These are phyloP conservation scores for Mucor racemosus DNA, from an alignment of 371 early-diverging fungal genomes.

Conservation along the genomic window DNA sequence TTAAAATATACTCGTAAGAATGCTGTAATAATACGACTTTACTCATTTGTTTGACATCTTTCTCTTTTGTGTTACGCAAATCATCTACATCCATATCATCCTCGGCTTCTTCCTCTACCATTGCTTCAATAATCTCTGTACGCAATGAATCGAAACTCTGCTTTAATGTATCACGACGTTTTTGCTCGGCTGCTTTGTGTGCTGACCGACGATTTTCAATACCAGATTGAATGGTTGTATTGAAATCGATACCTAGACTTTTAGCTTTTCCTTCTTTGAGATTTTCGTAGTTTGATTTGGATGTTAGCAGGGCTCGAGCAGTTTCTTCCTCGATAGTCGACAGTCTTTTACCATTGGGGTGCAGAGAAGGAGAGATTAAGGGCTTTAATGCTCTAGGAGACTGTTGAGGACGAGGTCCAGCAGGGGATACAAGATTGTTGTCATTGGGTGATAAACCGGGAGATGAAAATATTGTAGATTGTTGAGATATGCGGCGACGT, in stretches of 20 bases:
- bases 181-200: constrained; percentile 94
- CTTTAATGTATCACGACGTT: constrained; percentile 89
- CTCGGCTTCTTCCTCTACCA: constrained; percentile 44
- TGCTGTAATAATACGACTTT: constrained; percentile 54
- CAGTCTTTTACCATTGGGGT: constrained; percentile 46
- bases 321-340: constrained; percentile 53
- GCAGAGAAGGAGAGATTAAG: constrained; percentile 57
- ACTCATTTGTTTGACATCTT: constrained; percentile 59
- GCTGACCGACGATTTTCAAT: constrained; percentile 77
- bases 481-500: constrained; percentile 30
- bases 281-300: constrained; percentile 87
- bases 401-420: constrained; percentile 26
- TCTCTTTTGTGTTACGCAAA: constrained; percentile 37
- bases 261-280: constrained; percentile 85
- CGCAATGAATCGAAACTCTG: constrained; percentile 85
- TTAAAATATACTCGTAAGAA: constrained; percentile 64
- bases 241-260: constrained; percentile 74
- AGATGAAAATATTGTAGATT: constrained; percentile 9
- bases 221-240: constrained; percentile 70
- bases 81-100: constrained; percentile 22
- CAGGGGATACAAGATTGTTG: constrained; percentile 35
- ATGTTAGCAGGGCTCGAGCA: constrained; percentile 60
- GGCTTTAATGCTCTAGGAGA: constrained; percentile 54
- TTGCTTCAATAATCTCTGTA: constrained; percentile 67
- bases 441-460: constrained; percentile 20